These are phyloP conservation scores for Plectosphaerella sp. DNA, from an alignment of 2,329 filamentous ascomycete genomes.

Conservation along the genomic window DNA sequence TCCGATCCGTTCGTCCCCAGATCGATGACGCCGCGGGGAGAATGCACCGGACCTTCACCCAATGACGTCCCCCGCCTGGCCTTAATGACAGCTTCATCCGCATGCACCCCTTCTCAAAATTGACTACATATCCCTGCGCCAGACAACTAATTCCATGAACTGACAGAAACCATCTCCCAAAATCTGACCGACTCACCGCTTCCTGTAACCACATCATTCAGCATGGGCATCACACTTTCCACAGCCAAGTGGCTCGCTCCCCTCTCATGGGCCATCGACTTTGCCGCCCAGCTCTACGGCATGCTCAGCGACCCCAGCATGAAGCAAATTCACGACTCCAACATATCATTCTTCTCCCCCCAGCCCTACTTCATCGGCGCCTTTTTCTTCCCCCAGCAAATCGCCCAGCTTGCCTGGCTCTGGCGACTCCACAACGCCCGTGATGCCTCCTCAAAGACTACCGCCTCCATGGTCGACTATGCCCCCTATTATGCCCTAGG, in stretches of 20 bases:
- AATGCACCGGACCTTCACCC: too few species aligned
- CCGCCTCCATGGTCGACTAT: slow-evolving; percentile 46
- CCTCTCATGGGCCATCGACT: slow-evolving; percentile 50
- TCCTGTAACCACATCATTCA: background rate
- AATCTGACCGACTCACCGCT: background rate
- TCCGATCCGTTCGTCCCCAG: too few species aligned
- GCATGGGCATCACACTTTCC: slow-evolving; percentile 48
- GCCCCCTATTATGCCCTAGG: slow-evolving; percentile 51
- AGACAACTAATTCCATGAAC: too few species aligned
- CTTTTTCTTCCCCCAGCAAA: slow-evolving; percentile 59
- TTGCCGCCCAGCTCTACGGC: slow-evolving; percentile 55
- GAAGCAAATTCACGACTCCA: slow-evolving; percentile 53
- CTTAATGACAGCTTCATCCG: too few species aligned
- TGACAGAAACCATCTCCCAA: background rate
- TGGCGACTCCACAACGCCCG: slow-evolving; percentile 46
- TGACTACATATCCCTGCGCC: too few species aligned
- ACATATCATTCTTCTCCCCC: slow-evolving; percentile 55
- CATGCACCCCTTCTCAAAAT: too few species aligned
- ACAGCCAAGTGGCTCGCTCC: slow-evolving; percentile 51
- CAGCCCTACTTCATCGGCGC: slow-evolving; percentile 54
- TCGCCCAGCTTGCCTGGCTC: slow-evolving; percentile 54
- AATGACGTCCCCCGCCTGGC: too few species aligned
- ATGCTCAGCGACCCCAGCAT: slow-evolving; percentile 52
- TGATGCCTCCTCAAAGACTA: slow-evolving; percentile 25
- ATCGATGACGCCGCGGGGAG: too few species aligned